These are phyloP conservation scores for Orbilia ellipsospora DNA, from an alignment of 2,329 filamentous ascomycete species.

Conservation along the genomic window DNA sequence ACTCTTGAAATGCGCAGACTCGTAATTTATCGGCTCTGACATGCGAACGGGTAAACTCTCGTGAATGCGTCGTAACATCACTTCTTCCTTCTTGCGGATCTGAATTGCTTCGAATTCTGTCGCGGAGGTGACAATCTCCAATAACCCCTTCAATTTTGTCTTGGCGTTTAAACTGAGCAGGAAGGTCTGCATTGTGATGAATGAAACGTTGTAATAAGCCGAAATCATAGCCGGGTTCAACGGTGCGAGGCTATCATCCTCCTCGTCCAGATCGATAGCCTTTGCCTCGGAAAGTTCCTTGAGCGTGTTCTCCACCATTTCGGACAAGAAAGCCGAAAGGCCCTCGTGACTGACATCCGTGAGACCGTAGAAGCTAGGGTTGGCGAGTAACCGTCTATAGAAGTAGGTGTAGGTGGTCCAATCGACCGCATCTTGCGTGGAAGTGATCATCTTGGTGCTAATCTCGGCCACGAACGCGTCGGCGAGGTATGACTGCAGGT, in stretches of 20 bases:
- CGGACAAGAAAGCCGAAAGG: conserved; percentile 92
- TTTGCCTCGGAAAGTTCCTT: conserved; percentile 91
- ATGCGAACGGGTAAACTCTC: conserved; percentile 96
- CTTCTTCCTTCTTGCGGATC: conserved; percentile 90
- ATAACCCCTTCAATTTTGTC: conserved; percentile 94
- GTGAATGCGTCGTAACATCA: conserved; percentile 88
- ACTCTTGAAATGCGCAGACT: conserved; percentile 98
- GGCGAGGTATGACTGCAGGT: conserved; percentile 88
- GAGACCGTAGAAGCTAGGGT: conserved; percentile 95
- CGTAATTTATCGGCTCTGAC: conserved; percentile 78
- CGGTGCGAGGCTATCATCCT: conserved; percentile 87
- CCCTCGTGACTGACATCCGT: conserved; percentile 89
- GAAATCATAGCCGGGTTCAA: conserved; percentile 98
- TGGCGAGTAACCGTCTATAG: conserved; percentile 91
- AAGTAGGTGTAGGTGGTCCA: conserved; percentile 99
- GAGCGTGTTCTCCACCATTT: conserved; percentile 90
- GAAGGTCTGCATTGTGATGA: conserved; percentile 99
- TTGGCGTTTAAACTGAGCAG: conserved; percentile 85
- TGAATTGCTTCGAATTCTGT: conserved; percentile 97
- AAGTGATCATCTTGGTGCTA: conserved; percentile 93
- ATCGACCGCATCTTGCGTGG: conserved; percentile 95
- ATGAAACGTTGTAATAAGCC: conserved; percentile 99
- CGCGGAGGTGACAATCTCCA: conserved; percentile 96
- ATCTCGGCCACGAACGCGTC: conserved; percentile 98
- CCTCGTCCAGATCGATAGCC: conserved; percentile 94